These are phyloP conservation scores for Cardamine chenopodiifolia DNA, from an alignment of 345 rosid genomes.

Conservation along the genomic window DNA sequence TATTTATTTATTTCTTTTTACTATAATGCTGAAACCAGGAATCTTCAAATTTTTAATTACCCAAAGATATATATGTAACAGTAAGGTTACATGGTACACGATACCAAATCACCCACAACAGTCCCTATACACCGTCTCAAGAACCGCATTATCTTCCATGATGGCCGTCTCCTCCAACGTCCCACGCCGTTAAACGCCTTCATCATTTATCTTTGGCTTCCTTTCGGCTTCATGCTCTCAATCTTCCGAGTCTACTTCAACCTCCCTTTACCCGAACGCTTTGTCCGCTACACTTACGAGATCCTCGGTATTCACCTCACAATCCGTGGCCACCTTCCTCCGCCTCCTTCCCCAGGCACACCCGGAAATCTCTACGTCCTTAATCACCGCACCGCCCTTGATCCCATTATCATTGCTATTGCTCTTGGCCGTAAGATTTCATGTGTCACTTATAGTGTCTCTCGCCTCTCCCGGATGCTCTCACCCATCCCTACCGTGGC, in stretches of 20 bases:
- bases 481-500: conserved; percentile 98
- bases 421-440: conserved; percentile 95
- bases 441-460: conserved; percentile 93
- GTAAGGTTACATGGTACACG: conserved; percentile 97
- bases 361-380: conserved; percentile 90
- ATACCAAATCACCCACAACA: conserved; percentile 62
- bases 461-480: conserved; percentile 77
- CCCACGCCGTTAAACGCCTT: conserved; percentile 79
- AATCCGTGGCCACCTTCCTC: conserved; percentile 80
- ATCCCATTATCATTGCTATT: conserved; percentile 85
- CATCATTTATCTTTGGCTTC: conserved; percentile 77
- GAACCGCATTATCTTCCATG: conserved; percentile 86
- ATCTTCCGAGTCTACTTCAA: conserved; percentile 88
- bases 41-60: not conserved
- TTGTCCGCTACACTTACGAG: conserved; percentile 92
- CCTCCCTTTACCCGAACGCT: conserved; percentile 85
- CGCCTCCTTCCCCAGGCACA: conserved; percentile 71
- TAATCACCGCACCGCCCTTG: conserved; percentile 96
- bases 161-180: conserved; percentile 88
- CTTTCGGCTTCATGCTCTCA: conserved; percentile 82
- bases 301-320: conserved; percentile 89
- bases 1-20: not conserved
- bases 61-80: conserved; percentile 38
- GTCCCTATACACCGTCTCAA: conserved; percentile 60
- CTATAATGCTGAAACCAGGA: not conserved